Evolutionary conservation across 257 asterid species (phyloP), one percentile per base, ranked within the genome.

Genomic region (Henckelia pumila): DNA sequence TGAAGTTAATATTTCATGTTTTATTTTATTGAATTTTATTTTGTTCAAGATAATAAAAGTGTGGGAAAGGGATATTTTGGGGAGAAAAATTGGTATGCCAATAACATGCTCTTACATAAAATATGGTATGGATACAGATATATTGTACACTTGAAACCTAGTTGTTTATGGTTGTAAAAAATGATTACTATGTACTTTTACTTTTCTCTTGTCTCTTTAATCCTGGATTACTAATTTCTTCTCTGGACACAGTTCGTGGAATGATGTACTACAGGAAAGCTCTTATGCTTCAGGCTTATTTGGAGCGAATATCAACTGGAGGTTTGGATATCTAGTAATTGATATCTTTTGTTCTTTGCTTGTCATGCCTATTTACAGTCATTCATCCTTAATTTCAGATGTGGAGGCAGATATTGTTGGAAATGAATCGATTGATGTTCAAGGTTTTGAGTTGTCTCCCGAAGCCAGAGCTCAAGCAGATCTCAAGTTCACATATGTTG

Each of bases 201-300:
- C 64, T 28, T 71, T 68, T 68, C 22, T 73, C 47, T n/a, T n/a
- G 0, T 58, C 56, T 58, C 33, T 69, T 55, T 35, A 59, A 26
- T 66, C 69, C 65, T 30, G 69, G 69, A 77, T 77, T 70, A 73
- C 71, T 47, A 59, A 64, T 61, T 56, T 49, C 56, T 33, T 58
- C 67, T 69, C 68, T 79, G 67, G 64, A 67, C 70, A 73, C 88
- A 94, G 99, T 94, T 68, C 95, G 99, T 65, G 99, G 99, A 68
- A 94, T 94, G 97, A 94, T 94, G 99, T 94, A 94, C 86, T 94
- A 94, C 77, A 81, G 99, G 81, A 94, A 94, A 78, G 99, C 99
- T 55, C 87, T 94, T 63, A 85, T 94, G 92, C 99, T 94, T 73
- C 96, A 94, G 84, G 81, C 95, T 9, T 87, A 86, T 83, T 75